Evolutionary conservation across 371 early-diverging fungal species (phyloP), one percentile per base, ranked within the genome.

Genomic region (Chytridiales sp.): DNA sequence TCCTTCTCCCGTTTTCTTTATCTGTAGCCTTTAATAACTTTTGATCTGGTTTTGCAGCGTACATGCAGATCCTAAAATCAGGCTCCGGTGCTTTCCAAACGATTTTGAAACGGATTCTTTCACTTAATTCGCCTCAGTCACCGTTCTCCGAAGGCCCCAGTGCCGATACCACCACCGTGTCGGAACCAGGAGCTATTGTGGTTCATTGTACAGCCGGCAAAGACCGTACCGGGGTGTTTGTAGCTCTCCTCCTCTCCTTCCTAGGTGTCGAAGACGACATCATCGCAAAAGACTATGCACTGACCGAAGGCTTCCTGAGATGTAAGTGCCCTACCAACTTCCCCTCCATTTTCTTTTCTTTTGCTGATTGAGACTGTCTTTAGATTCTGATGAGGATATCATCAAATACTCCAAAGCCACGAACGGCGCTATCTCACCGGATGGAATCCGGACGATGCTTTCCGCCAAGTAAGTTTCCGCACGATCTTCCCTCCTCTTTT

Each of bases 201-300:
- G 80, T 91, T 29, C 92, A 91, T 61, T 91, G 92, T 70, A 87
- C 89, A 17, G 89, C 90, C 31, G 92, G 92, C 51, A 91, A 91
- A 69, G 92, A 92, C 62, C 80, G 92, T 44, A 91, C 91, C 0
- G 92, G 92, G 24, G 77, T 91, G 31, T 78, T 86, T 43, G 79
- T 77, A 19, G 87, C 88, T 73, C 65, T 92, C 36, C 50, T 91
- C 42, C 75, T 87, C 32, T 79, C 82, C 41, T 72, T 89, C 8
- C 80, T 86, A 48, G 90, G 84, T 8, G 89, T 92, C 0, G 85
- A 85, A 51, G 88, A 88, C 35, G 86, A 86, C 47, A 67, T 86
- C 60, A 85, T 92, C 62, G 85, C 85, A 1, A 77, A 80, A 53
- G 92, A 92, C 63, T 92, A 91, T 66, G 87, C 82, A 31, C 34